phyloP scores from a whole-genome alignment of 1,284 basidiomycete species.

The Moesziomyces globuligerus region DNA sequence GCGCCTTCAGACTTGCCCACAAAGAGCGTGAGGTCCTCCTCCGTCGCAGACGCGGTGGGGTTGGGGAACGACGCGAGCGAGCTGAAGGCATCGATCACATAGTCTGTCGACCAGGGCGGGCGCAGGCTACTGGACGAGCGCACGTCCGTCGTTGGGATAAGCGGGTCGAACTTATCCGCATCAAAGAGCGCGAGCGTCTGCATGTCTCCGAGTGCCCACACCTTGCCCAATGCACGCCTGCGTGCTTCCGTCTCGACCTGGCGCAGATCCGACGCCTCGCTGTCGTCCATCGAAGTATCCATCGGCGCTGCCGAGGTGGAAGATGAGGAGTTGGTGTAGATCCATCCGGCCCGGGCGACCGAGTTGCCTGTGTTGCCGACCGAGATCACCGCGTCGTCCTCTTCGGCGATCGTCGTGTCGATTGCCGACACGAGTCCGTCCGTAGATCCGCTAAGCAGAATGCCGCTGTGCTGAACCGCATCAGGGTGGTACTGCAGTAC shows the following conservation, averaged over 20 bases:
- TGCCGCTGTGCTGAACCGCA: slow-evolving; percentile 12
- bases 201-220: slow-evolving; percentile 65
- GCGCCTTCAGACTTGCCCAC: slow-evolving; percentile 41
- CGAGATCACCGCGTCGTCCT: slow-evolving; percentile 64
- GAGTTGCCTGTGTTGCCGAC: slow-evolving; percentile 62
- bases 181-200: slow-evolving; percentile 63
- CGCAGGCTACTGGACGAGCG: slow-evolving; percentile 13
- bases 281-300: slow-evolving; percentile 27
- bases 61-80: slow-evolving; percentile 29
- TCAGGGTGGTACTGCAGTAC: slow-evolving; percentile 56
- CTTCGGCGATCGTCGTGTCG: slow-evolving; percentile 54
- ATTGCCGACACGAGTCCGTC: slow-evolving; percentile 62
- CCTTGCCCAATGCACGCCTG: slow-evolving; percentile 48
- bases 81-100: slow-evolving; percentile 57
- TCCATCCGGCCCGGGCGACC: slow-evolving; percentile 61
- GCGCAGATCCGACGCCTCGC: slow-evolving; percentile 23
- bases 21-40: slow-evolving; percentile 28
- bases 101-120: slow-evolving; percentile 62
- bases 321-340: slow-evolving; percentile 9
- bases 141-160: background rate
- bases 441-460: slow-evolving; percentile 61
- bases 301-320: slow-evolving; percentile 8
- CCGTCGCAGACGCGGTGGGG: background rate
- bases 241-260: slow-evolving; percentile 38
- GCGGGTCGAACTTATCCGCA: slow-evolving; percentile 57